A percentile compares a stretch with the other conserved stretches of the same genome.
Conservation (phyloP, 2,329 filamentous ascomycete genomes). For the Pyricularia sp. region DNA sequence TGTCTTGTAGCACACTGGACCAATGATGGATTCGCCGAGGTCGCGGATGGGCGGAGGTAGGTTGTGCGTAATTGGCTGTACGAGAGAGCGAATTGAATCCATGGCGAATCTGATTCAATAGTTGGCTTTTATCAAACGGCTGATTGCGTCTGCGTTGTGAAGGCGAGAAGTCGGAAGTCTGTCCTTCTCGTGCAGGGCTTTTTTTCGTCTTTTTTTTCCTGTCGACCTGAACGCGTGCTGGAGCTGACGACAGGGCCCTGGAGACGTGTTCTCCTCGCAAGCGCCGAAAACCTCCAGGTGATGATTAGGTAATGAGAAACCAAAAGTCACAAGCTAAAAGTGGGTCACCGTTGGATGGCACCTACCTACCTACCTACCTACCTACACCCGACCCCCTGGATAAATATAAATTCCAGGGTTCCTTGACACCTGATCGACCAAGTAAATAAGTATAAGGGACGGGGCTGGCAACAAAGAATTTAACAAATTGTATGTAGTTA, state of each 20-base stretch:
- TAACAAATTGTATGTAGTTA: too few relatives aligned
- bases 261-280: background rate
- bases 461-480: too few relatives aligned
- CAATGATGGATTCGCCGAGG: slow-evolving; percentile 70
- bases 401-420: too few relatives aligned
- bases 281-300: too few relatives aligned
- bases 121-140: background rate
- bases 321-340: too few relatives aligned
- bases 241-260: background rate
- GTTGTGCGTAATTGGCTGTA: slow-evolving; percentile 62
- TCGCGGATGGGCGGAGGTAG: slow-evolving; percentile 68
- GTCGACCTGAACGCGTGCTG: background rate
- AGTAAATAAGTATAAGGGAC: too few relatives aligned
- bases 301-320: background rate
- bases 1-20: slow-evolving; percentile 73
- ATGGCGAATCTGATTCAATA: slow-evolving; percentile 25
- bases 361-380: too few relatives aligned
- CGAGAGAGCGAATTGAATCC: slow-evolving; percentile 50
- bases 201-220: background rate
- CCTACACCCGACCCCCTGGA: too few relatives aligned
- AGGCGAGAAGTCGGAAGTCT: background rate
- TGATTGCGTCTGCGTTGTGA: background rate
- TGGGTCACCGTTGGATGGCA: too few relatives aligned
- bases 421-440: too few relatives aligned
- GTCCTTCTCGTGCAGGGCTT: background rate